Evolutionary conservation across 2,329 filamentous ascomycete species (phyloP).

Genomic region (Pseudogymnoascus sp.): DNA sequence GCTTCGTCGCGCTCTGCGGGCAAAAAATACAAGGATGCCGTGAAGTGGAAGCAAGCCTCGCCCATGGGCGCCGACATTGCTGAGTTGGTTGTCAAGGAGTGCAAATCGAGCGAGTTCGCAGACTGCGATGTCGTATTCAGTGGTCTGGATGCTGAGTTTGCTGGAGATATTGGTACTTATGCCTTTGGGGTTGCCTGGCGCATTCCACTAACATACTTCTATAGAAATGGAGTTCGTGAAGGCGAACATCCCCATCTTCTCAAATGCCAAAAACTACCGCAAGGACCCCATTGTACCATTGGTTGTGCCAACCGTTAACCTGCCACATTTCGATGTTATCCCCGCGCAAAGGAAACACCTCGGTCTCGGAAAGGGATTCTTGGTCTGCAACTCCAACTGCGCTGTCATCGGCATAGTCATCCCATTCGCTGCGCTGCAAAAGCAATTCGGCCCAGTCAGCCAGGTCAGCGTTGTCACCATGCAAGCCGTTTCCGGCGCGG

Average conservation of each 20-base stretch:
- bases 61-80: conserved; percentile 71
- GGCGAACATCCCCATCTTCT: conserved; percentile 85
- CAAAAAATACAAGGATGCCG: conserved; percentile 91
- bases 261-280: conserved; percentile 96
- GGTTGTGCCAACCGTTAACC: conserved; percentile 91
- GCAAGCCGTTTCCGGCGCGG: conserved; percentile 89
- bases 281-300: conserved; percentile 83
- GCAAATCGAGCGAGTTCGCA: conserved; percentile 69
- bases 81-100: conserved; percentile 77
- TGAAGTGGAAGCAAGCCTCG: conserved; percentile 85
- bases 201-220: conserved; percentile 12
- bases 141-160: conserved; percentile 85
- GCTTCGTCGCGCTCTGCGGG: conserved; percentile 83
- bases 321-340: conserved; percentile 77
- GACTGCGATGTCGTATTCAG: conserved; percentile 94
- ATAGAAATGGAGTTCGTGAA: conserved; percentile 84
- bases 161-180: conserved; percentile 76
- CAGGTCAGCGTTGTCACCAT: conserved; percentile 75
- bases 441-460: conserved; percentile 76
- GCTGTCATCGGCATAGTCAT: conserved; percentile 95
- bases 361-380: conserved; percentile 71
- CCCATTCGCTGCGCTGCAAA: conserved; percentile 83
- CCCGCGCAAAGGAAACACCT: conserved; percentile 74
- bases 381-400: conserved; percentile 98
- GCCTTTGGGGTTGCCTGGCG: background rate